phyloP scores from a whole-genome alignment of 768 basidiomycete species.

The Phanerodontia chrysosporium region DNA sequence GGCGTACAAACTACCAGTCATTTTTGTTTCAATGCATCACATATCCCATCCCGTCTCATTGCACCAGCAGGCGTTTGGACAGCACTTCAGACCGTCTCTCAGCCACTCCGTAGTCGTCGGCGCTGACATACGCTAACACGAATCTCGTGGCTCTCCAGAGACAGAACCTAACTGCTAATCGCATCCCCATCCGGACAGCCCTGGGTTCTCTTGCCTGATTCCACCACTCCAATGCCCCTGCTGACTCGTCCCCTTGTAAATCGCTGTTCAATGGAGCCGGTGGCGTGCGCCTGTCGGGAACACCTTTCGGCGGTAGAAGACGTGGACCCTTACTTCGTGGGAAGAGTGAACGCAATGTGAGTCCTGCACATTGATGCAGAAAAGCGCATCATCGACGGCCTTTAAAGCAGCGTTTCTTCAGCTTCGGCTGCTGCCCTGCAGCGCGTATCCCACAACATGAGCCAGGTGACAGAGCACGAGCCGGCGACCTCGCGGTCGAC shows the following conservation, averaged over 20 bases:
- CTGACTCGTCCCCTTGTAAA: not conserved
- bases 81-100: too few relatives aligned
- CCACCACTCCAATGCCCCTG: not conserved
- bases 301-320: not conserved
- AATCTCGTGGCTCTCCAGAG: too few relatives aligned
- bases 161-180: too few relatives aligned
- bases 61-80: too few relatives aligned
- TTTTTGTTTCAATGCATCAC: too few relatives aligned
- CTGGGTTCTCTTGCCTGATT: too few relatives aligned
- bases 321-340: not conserved
- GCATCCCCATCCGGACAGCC: too few relatives aligned
- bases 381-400: not conserved
- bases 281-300: not conserved
- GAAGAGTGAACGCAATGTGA: not conserved
- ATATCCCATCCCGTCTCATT: too few relatives aligned
- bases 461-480: not conserved
- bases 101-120: too few relatives aligned
- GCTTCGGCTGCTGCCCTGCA: not conserved
- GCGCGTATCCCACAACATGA: not conserved
- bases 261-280: too few relatives aligned
- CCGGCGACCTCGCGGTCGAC: not conserved
- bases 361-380: not conserved
- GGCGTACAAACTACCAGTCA: too few relatives aligned
- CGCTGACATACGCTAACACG: too few relatives aligned
- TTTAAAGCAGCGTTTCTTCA: not conserved